Conservation (phyloP, 768 basidiomycete species). For the Pulveroboletus sp. region DNA sequence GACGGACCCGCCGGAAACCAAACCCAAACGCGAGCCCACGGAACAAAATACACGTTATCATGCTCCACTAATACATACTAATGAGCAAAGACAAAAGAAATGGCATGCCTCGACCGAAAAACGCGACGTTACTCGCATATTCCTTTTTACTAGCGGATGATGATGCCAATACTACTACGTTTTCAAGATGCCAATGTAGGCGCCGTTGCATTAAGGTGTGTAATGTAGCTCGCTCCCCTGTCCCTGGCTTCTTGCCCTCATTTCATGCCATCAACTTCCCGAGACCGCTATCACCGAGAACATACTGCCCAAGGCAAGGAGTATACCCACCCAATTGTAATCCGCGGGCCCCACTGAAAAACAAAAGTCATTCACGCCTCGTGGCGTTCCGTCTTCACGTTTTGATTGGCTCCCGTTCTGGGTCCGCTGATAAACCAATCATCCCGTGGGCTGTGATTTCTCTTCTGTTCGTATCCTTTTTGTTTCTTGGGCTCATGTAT, state of each 20-base stretch:
- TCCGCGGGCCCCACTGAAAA: not conserved
- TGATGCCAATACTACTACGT: too few relatives aligned
- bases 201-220: not conserved
- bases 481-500: too few relatives aligned
- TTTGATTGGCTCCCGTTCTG: not conserved
- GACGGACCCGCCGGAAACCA: too few relatives aligned
- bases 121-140: not conserved
- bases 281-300: not conserved
- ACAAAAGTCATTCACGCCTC: not conserved
- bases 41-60: not conserved
- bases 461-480: not conserved
- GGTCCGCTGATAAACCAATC: not conserved
- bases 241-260: slow-evolving; percentile 2
- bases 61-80: too few relatives aligned
- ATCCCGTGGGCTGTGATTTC: not conserved
- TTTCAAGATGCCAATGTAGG: too few relatives aligned
- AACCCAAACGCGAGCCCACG: not conserved
- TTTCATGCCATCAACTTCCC: not conserved
- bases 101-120: not conserved
- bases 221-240: not conserved
- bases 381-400: not conserved
- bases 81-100: slow-evolving; percentile 1
- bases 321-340: not conserved
- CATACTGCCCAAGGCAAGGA: not conserved
- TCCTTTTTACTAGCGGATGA: not conserved